Evolutionary conservation across 176 grass and related monocot species (phyloP), one percentile per base, ranked within the genome.

Genomic region (Pharus latifolius): DNA sequence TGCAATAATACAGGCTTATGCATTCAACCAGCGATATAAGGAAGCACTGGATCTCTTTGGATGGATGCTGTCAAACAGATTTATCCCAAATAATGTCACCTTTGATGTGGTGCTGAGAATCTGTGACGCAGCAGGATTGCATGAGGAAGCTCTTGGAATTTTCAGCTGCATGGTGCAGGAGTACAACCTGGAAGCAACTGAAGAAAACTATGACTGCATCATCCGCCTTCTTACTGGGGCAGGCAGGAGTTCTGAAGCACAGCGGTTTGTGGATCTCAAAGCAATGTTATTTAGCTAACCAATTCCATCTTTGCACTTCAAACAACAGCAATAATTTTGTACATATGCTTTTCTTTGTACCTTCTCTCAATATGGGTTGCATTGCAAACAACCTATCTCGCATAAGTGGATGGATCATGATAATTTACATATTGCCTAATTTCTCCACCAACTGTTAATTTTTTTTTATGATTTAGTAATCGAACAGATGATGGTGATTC

Each of bases 1-100:
- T 30, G 65, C 86, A 60, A 90, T 97, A 74, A 87, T 97, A 80
- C 45, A 92, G 73, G 86, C 94, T 66, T 97, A 92, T 24, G 81
- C 77, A 5, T 51, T 65, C 28, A 96, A 86, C 44, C 65, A 78
- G 64, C 65, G 44, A 41, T 84, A 88, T 30, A 69, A 74, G 69
- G 92, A 96, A 46, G 92, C 88, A 46, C 54, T 96, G 26, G 34
- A 72, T 72, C 74, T 96, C 31, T 91, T 88, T 80, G 82, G 84
- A 62, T 84, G 74, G 82, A 88, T 96, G 77, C 40, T 96, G 38
- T 82, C 66, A 49, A 84, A 90, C 55, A 80, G 68, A 28, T 92
- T 97, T 75, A 60, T 90, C 42, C 94, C 89, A 20, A 92, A 79
- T 48, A 82, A 72, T 70, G 83, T 49, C 73, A 92, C 83, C 56